Evolutionary conservation across 2,329 filamentous ascomycete species (phyloP), one percentile per base, ranked within the genome.

Genomic region (Seiridium unicorne): DNA sequence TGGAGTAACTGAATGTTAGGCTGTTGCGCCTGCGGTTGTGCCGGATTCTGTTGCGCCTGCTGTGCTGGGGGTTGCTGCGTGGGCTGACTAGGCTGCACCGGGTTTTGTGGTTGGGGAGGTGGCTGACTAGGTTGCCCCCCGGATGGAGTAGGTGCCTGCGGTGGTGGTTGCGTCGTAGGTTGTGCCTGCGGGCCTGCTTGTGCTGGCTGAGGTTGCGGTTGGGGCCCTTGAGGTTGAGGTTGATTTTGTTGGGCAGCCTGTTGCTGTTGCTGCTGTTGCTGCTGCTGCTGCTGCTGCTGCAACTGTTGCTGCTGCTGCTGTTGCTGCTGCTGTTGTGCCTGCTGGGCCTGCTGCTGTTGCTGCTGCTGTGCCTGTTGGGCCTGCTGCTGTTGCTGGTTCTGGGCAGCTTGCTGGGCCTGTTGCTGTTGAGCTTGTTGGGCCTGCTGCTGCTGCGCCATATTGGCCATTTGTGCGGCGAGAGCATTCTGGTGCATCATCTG

Each of bases 361-460:
- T 72, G 71, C 35, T 69, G 70, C 44, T 71, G 69, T 4, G 68
- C 66, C 46, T 66, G 68, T 31, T 65, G 65, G 36, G 70, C 66
- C 40, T 73, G 70, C n/a, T 72, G 74, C 35, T 72, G 68, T 32
- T 80, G 79, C 5, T 70, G 71, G 38, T 77, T 76, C 35, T 75
- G 70, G 62, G 77, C 75, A 8, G 76, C 65, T 32, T 74, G 69
- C 26, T 75, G 73, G 73, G 77, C 11, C 75, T 73, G 60, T 78
- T 35, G 31, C 75, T 73, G 60, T 78, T 35, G 31, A 11, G 49
- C 49, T 18, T 76, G 59, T 76, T 73, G 34, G 76, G 76, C 48
- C 69, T 75, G 65, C 58, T 71, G 73, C 55, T 69, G 66, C 65
- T 79, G 79, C 10, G 73, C 69, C 58, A 57, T 73, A 75, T 13